These are phyloP conservation scores for Verbena officinalis DNA, from an alignment of 257 asterid species.

Conservation along the genomic window DNA sequence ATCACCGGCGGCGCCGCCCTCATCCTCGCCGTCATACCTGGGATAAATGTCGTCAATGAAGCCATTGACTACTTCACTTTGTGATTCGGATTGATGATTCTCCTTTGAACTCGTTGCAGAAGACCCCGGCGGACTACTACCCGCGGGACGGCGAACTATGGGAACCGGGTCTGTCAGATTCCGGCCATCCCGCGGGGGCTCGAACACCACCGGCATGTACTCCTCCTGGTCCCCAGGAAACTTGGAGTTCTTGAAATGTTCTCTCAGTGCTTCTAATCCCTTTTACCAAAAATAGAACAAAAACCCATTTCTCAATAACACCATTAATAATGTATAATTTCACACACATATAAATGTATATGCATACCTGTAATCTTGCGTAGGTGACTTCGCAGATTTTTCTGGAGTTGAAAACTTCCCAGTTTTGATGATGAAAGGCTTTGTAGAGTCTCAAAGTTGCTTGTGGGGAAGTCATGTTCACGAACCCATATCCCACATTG, in stretches of 20 bases:
- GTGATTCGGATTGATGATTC: conserved; percentile 22
- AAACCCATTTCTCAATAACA: background rate
- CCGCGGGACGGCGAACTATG: conserved; percentile 30
- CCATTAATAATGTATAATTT: background rate
- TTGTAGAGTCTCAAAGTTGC: conserved; percentile 88
- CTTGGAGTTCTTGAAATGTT: conserved; percentile 95
- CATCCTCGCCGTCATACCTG: conserved; percentile 15
- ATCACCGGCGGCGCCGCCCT: conserved; percentile 28
- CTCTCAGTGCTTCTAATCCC: conserved; percentile 90
- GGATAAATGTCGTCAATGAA: background rate
- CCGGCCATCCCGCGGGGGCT: conserved; percentile 88
- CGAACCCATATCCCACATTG: conserved; percentile 98
- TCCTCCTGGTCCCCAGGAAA: conserved; percentile 85
- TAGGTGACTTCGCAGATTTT: conserved; percentile 95
- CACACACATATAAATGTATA: background rate
- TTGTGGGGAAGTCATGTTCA: conserved; percentile 98
- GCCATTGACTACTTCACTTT: conserved; percentile 11
- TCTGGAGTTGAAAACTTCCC: conserved; percentile 96
- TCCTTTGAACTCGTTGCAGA: conserved; percentile 34
- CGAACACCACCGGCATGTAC: conserved; percentile 87
- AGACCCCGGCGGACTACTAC: conserved; percentile 25
- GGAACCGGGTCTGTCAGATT: conserved; percentile 57
- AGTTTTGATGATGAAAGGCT: conserved; percentile 86
- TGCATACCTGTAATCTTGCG: conserved; percentile 86
- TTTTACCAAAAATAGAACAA: background rate